Evolutionary conservation across 768 basidiomycete species (phyloP), one percentile per base, ranked within the genome.

Genomic region (Neoboletus subvelutipes): DNA sequence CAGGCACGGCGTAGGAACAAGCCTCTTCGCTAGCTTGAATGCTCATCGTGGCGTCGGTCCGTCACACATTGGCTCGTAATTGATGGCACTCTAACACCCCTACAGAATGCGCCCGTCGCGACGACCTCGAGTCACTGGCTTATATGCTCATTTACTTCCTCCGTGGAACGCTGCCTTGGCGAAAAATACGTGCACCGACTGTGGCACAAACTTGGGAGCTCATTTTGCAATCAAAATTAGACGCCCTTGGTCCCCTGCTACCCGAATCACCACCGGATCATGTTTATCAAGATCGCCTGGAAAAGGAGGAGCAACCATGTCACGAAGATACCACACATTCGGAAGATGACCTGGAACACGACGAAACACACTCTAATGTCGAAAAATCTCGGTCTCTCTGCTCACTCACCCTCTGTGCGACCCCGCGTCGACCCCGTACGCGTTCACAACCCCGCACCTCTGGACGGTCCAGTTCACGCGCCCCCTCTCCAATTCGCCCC

Each of bases 121-220:
- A 92, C 62, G 90, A 92, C 66, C 80, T 92, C 55, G 89, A 91
- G 72, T 85, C 85, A 0, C 76, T 92, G 8, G 86, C 90, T 0
- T 92, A 92, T 73, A 88, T 90, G 87, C 80, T 91, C 57, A 83
- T 90, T 42, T 90, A 91, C 65, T 90, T 92, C 70, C 72, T 90
- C 15, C 85, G 88, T 6, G 88, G 90, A 17, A 85, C 84, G 0
- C 76, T 91, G 3, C 90, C 90, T 1, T 92, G 90, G 90, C 79
- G 87, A 65, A 88, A 86, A 73, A 66, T 89, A 43, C 83, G 85
- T 43, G 89, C 84, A 0, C 75, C 81, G 36, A 82, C 88, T 12
- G 80, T 87, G 13, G 78, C 82, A 7, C 81, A 78, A 39, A 91
- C 89, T 0, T 91, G 89, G 89, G 83, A 90, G 57, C 76, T 87